Percentiles rank a stretch among this genome's conserved stretches.
Evolutionary conservation across 2,329 filamentous ascomycete genomes (phyloP).

Genomic region (Diaporthe citri): DNA sequence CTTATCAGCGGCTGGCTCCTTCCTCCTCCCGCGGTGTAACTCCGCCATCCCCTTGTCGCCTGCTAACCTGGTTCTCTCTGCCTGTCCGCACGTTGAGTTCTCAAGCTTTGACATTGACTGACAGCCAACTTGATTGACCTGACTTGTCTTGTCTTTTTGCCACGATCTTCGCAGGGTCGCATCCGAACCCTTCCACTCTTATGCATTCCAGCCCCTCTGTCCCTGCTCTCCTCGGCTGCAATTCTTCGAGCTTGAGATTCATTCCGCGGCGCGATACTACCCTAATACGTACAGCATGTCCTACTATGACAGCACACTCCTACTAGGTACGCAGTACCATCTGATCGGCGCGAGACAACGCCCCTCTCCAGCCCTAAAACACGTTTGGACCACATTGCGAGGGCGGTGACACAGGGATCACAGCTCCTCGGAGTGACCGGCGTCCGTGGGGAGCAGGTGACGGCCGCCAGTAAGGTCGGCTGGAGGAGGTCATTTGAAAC

Average conservation of each 20-base stretch:
- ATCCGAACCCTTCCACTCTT: constrained; percentile 2
- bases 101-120: not conserved
- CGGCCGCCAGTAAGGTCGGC: not conserved
- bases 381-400: constrained; percentile 9
- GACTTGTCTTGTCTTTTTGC: constrained; percentile 24
- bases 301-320: not conserved
- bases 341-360: constrained; percentile 8
- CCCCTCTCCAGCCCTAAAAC: constrained; percentile 18
- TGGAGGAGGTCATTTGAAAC: constrained; percentile 16
- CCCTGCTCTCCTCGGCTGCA: not conserved
- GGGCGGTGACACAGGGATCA: constrained; percentile 23
- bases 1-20: constrained; percentile 1
- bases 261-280: constrained; percentile 1
- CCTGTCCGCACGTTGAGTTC: constrained; percentile 6
- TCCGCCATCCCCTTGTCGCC: not conserved
- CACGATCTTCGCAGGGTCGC: constrained; percentile 3
- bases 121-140: not conserved
- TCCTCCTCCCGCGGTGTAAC: not conserved
- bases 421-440: constrained; percentile 11
- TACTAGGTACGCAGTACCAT: not conserved
- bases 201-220: not conserved
- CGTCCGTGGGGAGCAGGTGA: not conserved
- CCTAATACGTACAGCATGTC: not conserved
- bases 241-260: not conserved
- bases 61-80: constrained; percentile 1